Evolutionary conservation across 371 early-diverging fungal genomes (phyloP), one percentile per base, ranked within the genome.

Genomic region (Mucor saturninus): DNA sequence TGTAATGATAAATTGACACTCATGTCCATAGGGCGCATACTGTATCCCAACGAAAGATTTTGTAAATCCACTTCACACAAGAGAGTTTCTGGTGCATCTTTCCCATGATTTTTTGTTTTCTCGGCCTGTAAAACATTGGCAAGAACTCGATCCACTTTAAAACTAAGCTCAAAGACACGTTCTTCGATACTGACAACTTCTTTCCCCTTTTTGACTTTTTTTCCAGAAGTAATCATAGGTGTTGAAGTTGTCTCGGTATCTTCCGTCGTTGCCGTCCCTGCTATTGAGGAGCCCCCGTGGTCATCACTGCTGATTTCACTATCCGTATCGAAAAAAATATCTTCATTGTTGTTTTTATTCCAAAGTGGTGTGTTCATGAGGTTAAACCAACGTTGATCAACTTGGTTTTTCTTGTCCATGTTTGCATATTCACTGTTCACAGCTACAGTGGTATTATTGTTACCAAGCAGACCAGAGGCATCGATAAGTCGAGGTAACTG

Each of bases 41-140:
- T 81, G 59, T 90, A 91, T 37, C 85, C 71, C 3, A 97, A 71
- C 1, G 80, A 73, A 55, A 97, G 86, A 10, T 86, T 83, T 9
- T 91, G 83, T 6, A 97, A 78, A 5, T 85, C 79, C n/a, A 93
- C 72, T 15, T 89, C 87, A 14, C 92, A 92, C 9, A 95, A 66
- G 0, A 84, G 66, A 11, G 64, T 62, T 43, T 91, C 92, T 0
- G 71, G 60, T 10, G 68, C 65, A 49, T 56, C 59, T 56, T 81
- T 77, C 48, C 69, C 68, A 38, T 48, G 31, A 0, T 32, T 11
- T 3, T 76, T 67, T 2, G 80, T 74, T 62, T 83, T 74, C 29
- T 65, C 54, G 0, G 77, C 71, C 54, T 73, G 63, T 45, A 81
- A 77, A 2, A 95, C 69, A 30, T 86, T 86, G 9, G 89, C 89